Conservation (phyloP, 78 protist species). For the Isochrysis galbana region DNA sequence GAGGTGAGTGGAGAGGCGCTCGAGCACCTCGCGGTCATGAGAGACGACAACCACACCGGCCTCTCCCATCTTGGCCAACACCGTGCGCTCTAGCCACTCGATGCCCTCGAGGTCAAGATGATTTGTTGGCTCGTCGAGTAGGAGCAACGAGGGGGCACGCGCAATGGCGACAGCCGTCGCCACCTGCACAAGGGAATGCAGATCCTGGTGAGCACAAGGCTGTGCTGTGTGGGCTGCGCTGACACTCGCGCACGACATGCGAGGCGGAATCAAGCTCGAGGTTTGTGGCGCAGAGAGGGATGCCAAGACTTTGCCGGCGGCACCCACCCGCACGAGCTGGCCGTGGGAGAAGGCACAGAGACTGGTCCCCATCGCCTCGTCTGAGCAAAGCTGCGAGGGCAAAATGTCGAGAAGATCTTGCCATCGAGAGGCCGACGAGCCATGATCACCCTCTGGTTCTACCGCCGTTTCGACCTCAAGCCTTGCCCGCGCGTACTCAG, state of each 20-base stretch:
- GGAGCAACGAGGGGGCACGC: background rate
- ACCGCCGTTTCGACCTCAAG: background rate
- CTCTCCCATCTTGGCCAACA: background rate
- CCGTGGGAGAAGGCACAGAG: background rate
- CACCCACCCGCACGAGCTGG: background rate
- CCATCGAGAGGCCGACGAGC: background rate
- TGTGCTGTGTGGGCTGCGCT: too few species aligned
- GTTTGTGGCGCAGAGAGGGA: too few species aligned
- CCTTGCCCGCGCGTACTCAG: background rate
- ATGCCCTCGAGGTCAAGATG: background rate
- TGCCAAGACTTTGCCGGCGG: too few species aligned
- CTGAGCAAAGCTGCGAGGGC: background rate
- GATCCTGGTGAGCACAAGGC: too few species aligned
- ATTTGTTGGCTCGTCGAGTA: background rate
- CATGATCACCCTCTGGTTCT: background rate
- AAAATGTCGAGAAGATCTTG: background rate
- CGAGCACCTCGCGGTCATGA: conserved; percentile 3
- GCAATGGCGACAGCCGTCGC: background rate
- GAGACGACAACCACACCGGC: background rate
- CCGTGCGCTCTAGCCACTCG: background rate
- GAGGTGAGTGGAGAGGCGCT: background rate
- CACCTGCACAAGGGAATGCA: too few species aligned
- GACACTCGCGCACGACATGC: too few species aligned
- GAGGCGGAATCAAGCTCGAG: too few species aligned
- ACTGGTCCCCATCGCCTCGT: background rate